Conservation (phyloP, 805 yeast genomes). For the Wickerhamomyces subpelliculosus region DNA sequence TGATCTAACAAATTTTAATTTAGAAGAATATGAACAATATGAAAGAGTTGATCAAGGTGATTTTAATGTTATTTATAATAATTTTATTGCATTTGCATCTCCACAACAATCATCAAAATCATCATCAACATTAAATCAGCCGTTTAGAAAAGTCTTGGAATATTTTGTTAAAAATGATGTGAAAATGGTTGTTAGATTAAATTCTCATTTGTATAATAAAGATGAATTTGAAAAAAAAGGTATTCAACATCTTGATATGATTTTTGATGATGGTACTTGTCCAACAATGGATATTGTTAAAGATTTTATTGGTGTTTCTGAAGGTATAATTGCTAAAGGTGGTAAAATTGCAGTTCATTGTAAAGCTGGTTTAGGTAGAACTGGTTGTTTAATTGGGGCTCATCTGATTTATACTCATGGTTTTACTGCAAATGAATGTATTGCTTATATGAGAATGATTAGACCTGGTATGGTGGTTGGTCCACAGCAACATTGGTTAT, state of each 20-base stretch:
- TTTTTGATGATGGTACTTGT: slow-evolving; percentile 97
- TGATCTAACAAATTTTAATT: slow-evolving; percentile 77
- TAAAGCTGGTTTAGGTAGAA: slow-evolving; percentile 96
- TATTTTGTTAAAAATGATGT: slow-evolving; percentile 71
- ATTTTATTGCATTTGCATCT: slow-evolving; percentile 95
- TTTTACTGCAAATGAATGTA: slow-evolving; percentile 94
- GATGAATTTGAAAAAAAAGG: slow-evolving; percentile 75
- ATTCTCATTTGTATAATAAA: slow-evolving; percentile 85
- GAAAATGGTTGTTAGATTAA: slow-evolving; percentile 83
- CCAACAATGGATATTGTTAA: slow-evolving; percentile 92
- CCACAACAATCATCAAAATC: slow-evolving; percentile 64
- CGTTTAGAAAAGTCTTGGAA: slow-evolving; percentile 74
- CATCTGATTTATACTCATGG: slow-evolving; percentile 94
- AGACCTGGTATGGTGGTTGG: slow-evolving; percentile 99
- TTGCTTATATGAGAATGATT: slow-evolving; percentile 91
- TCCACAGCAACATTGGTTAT: slow-evolving; percentile 98
- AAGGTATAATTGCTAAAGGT: slow-evolving; percentile 74
- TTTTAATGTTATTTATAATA: slow-evolving; percentile 84
- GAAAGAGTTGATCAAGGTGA: slow-evolving; percentile 98
- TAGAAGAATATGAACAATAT: slow-evolving; percentile 90
- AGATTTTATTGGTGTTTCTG: slow-evolving; percentile 92
- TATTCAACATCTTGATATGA: slow-evolving; percentile 89
- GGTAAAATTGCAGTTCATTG: slow-evolving; percentile 99
- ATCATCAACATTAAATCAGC: slow-evolving; percentile 50
- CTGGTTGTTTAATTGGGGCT: slow-evolving; percentile 97